Percentiles rank a stretch among this genome's conserved stretches.
phyloP scores from a whole-genome alignment of 2,329 filamentous ascomycete species.

The Chrysosporium keratinophilum region DNA sequence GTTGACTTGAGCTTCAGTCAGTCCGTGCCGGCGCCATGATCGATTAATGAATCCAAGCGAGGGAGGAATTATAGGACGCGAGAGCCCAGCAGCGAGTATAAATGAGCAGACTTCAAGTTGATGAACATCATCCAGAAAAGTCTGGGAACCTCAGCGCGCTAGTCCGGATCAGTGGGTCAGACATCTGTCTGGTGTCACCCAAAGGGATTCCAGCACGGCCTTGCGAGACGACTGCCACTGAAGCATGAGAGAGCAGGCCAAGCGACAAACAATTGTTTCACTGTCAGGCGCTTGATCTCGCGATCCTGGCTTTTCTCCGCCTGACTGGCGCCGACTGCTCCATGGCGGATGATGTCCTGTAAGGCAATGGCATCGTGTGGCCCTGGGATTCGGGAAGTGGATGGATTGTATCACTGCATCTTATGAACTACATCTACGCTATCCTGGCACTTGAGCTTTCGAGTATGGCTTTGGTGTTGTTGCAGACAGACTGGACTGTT shows the following conservation, averaged over 20 bases:
- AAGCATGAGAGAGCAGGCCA: no score
- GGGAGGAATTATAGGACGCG: background rate
- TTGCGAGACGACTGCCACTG: no score
- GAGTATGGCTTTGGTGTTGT: background rate
- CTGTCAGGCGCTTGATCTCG: background rate
- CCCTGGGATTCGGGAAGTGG: no score
- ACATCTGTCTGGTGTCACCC: conserved; percentile 5
- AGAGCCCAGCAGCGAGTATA: background rate
- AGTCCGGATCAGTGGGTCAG: conserved; percentile 14
- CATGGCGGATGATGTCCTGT: no score
- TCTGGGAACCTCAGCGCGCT: conserved; percentile 16
- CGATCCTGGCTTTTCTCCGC: background rate
- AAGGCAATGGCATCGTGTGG: no score
- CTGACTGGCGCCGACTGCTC: no score
- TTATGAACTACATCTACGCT: no score
- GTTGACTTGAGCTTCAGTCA: no score
- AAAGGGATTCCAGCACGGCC: background rate
- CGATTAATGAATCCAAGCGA: background rate
- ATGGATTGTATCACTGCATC: no score
- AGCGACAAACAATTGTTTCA: background rate
- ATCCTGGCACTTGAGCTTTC: background rate
- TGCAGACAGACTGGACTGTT: background rate
- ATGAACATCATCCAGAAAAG: background rate
- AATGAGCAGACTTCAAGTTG: background rate
- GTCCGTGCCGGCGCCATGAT: background rate